Evolutionary conservation across 1,284 basidiomycete genomes (phyloP).

Genomic region (Dichomitus squalens): DNA sequence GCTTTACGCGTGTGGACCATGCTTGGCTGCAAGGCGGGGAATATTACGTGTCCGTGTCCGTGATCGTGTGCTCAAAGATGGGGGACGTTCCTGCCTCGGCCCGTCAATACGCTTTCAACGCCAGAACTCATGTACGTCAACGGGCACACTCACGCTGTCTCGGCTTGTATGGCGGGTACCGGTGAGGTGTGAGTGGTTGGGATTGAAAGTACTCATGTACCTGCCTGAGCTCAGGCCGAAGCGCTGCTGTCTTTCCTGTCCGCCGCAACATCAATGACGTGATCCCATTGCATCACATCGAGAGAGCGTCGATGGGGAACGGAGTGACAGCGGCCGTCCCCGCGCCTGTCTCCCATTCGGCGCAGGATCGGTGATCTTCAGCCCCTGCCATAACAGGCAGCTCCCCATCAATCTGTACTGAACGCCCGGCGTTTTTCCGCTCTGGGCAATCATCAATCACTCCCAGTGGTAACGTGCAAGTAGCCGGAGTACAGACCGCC

Average conservation of each 20-base stretch:
- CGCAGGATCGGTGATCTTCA: conserved; percentile 9
- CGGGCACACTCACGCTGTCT: too few relatives aligned
- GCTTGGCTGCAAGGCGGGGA: too few relatives aligned
- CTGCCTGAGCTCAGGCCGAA: too few relatives aligned
- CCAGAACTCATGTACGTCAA: too few relatives aligned
- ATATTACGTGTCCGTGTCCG: too few relatives aligned
- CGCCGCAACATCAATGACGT: background rate
- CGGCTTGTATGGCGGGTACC: background rate
- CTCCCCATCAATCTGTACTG: conserved; percentile 1
- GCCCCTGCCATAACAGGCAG: conserved; percentile 4
- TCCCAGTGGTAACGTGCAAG: too few relatives aligned
- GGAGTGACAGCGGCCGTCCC: too few relatives aligned
- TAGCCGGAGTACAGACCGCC: too few relatives aligned
- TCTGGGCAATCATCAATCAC: background rate
- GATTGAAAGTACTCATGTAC: background rate
- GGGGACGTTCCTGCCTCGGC: too few relatives aligned
- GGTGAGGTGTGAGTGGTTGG: background rate
- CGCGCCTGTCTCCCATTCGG: background rate
- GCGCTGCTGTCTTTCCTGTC: too few relatives aligned
- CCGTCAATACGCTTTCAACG: too few relatives aligned
- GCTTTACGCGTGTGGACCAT: conserved; percentile 11
- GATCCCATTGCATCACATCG: background rate
- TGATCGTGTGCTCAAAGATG: too few relatives aligned
- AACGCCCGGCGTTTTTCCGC: background rate
- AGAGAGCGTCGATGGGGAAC: background rate